A percentile compares a stretch with the other conserved stretches of the same genome.
phyloP scores from a whole-genome alignment of 208 protist species.

The Leishmania gerbilli region DNA sequence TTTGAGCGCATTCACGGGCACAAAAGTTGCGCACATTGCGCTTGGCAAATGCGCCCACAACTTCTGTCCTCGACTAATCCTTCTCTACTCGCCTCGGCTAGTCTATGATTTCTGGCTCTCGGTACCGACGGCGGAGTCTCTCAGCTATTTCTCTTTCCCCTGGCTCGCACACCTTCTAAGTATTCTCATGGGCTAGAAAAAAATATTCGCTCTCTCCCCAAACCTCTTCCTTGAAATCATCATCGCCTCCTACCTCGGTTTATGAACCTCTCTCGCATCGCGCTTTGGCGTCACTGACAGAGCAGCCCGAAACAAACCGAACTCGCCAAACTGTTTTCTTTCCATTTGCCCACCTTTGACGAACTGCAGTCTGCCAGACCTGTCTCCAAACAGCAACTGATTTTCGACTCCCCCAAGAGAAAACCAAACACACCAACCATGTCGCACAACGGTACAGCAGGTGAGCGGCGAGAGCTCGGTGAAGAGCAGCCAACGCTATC shows the following conservation, averaged over 20 bases:
- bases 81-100: neutral
- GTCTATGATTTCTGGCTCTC: neutral
- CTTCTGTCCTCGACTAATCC: neutral
- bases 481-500: conserved; percentile 12
- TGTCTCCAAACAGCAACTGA: neutral
- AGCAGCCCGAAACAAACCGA: neutral
- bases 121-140: neutral
- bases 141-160: neutral
- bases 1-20: neutral
- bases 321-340: neutral
- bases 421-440: neutral
- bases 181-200: neutral
- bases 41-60: neutral
- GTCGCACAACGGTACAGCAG: neutral
- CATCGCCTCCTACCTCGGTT: neutral
- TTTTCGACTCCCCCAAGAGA: neutral
- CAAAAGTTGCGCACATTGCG: neutral
- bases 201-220: neutral
- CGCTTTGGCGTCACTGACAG: neutral
- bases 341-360: neutral
- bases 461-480: conserved; percentile 14
- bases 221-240: neutral
- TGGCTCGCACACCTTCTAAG: neutral
- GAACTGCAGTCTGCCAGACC: neutral
- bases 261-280: neutral